These are phyloP conservation scores for Prunus yedoensis DNA, from an alignment of 331 rosid genomes.

Conservation along the genomic window DNA sequence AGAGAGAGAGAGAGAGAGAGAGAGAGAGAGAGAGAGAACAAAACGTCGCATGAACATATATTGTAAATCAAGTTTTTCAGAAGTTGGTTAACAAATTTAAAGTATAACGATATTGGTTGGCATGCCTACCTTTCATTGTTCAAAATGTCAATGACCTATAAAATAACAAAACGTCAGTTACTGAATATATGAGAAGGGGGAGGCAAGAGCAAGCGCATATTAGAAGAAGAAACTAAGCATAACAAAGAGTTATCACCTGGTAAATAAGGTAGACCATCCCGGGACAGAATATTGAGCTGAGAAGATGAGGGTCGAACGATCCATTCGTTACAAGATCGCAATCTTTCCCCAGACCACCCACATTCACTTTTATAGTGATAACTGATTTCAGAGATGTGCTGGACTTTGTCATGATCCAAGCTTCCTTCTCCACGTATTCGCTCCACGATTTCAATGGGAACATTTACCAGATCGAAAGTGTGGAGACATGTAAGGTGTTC, in stretches of 20 bases:
- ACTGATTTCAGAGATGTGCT: slow-evolving; percentile 5
- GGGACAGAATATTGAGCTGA: not conserved
- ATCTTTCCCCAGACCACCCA: not conserved
- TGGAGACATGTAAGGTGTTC: slow-evolving; percentile 17
- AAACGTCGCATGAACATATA: too few species aligned
- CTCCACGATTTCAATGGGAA: not conserved
- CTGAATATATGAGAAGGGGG: too few species aligned
- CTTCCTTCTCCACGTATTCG: not conserved
- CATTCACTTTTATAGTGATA: not conserved
- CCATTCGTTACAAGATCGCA: not conserved
- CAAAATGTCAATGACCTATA: too few species aligned
- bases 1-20: too few species aligned
- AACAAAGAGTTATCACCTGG: not conserved
- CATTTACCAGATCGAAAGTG: not conserved
- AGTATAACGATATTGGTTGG: too few species aligned
- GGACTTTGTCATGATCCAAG: not conserved
- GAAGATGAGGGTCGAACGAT: not conserved
- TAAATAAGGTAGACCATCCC: not conserved
- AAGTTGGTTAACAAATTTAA: too few species aligned
- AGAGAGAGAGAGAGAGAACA: too few species aligned
- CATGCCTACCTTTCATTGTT: too few species aligned
- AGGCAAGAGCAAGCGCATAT: not conserved
- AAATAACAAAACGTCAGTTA: too few species aligned
- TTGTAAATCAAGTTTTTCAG: too few species aligned
- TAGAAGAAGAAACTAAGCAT: not conserved